Base-by-base conservation (phyloP, 2,329 filamentous ascomycete species). In the Arthrobotrys entomopaga region DNA sequence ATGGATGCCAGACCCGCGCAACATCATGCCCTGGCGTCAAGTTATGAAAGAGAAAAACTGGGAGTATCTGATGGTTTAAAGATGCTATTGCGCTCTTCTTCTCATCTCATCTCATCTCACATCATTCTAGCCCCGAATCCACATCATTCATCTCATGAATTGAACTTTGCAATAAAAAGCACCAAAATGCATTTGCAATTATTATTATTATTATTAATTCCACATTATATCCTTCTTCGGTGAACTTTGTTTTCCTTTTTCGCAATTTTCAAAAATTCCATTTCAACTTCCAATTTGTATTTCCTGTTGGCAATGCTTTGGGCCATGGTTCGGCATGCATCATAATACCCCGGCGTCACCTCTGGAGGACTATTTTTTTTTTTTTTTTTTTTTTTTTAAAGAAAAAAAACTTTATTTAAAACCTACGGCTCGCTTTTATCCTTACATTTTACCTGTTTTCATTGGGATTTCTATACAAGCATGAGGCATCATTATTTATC, bases 21-120 rank as follows among this genome's bases (percentile, higher is more conserved):
- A 61, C 8, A 22, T 43, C 1, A 54, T 70, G 15, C 71, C 71
- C 10, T 75, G 71, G 71, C 71, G 71, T 8, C 58, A 75, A 29
- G 59, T 75, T 16, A 75, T 75, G 71, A 58, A 24, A 22, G 59
- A 75, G 59, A 75, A 70, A 16, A 54, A 49, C n/a, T 75, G 71
- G 71, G 71, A 65, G 56, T 75, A 75, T 24, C 48, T 75, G 13
- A 65, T 75, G 60, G 71, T 75, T 48, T 74, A 22, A 73, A 42
- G 38, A 53, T 60, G 13, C 34, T 34, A 6, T 34, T 10, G 29
- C 29, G 10, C 5, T 34, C 10, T 10, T 10, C 10, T 34, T 34
- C 29, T 3, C 2, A 34, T 34, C 29, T n/a, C n/a, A n/a, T n/a
- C n/a, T 49, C 42, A 24, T 61, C 24, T 69, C 20, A 49, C 56